phyloP scores from a whole-genome alignment of 73 alveolate genomes.

The Tetrahymena thermophila region DNA sequence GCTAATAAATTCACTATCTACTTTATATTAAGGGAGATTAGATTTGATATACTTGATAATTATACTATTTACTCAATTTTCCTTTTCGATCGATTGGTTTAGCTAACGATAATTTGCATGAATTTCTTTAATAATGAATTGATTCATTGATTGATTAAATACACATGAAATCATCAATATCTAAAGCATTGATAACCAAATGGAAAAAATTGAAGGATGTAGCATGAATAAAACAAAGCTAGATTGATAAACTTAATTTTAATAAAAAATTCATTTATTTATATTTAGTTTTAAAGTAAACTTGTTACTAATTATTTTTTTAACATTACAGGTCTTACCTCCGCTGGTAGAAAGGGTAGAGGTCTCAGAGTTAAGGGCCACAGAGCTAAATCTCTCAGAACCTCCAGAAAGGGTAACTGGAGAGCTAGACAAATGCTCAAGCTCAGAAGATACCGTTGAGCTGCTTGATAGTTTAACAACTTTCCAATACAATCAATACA shows the following conservation, averaged over 20 bases:
- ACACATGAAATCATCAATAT: background rate
- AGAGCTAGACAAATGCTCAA: constrained; percentile 86
- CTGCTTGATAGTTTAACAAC: background rate
- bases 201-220: background rate
- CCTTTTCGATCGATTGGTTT: background rate
- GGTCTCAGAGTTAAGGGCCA: constrained; percentile 96
- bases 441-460: constrained; percentile 94
- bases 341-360: constrained; percentile 96
- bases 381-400: constrained; percentile 87
- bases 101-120: background rate
- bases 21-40: background rate
- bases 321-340: constrained; percentile 72
- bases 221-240: background rate
- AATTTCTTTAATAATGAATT: too few relatives aligned
- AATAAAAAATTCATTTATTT: too few relatives aligned
- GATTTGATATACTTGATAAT: background rate
- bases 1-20: background rate
- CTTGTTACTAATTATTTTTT: background rate
- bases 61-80: too few relatives aligned
- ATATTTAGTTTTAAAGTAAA: too few relatives aligned
- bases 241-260: background rate
- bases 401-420: constrained; percentile 87
- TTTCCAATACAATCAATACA: background rate
- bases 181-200: background rate
- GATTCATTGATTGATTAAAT: too few relatives aligned